Base-by-base conservation (phyloP, 352 stramenopile genomes). In the Blastocystis sp. region DNA sequence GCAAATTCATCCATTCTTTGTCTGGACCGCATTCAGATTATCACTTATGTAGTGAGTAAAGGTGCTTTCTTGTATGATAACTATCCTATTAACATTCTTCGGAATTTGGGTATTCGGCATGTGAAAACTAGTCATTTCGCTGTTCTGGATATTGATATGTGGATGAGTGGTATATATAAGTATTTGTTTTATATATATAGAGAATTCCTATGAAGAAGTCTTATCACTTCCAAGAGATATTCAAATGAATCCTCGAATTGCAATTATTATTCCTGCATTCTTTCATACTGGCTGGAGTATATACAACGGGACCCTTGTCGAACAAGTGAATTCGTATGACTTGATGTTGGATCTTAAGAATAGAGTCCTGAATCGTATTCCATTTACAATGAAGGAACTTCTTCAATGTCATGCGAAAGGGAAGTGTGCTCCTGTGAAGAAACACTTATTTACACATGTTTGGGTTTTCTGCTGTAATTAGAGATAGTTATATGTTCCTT, bases 71-170 rank as follows among this genome's bases (percentile, higher is more conserved):
- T 84, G 19, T 84, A 84, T 42, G 30, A 30, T 1, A 79, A 76
- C 44, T 89, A 77, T 42, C 78, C 78, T 19, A 89, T 89, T 56
- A 89, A 89, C 44, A 89, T 89, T 60, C 66, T 89, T 19, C 60
- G 78, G 11, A 89, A 89, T 24, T 33, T 79, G 9, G 78, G 60
- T 1, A 89, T 89, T 78, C 78, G 44, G 30, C 17, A 89, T 30
- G 40, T 40, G 11, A 37, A 27, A 42, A 89, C 78, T 0, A 78
- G 19, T 0, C 78, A 89, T 59, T 78, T 77, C 19, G 27, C 48
- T 7, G n/a, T 89, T 0, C 27, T 79, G 13, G 78, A 89, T 56
- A 89, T 89, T 4, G 78, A 89, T 24, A 89, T 89, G 78, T 77
- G 57, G 57, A 59, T 66, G 42, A 48, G 53, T 5, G 42, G 73